Base-by-base conservation (phyloP, 2,329 filamentous ascomycete genomes). In the Monilinia vaccinii-corymbosi region DNA sequence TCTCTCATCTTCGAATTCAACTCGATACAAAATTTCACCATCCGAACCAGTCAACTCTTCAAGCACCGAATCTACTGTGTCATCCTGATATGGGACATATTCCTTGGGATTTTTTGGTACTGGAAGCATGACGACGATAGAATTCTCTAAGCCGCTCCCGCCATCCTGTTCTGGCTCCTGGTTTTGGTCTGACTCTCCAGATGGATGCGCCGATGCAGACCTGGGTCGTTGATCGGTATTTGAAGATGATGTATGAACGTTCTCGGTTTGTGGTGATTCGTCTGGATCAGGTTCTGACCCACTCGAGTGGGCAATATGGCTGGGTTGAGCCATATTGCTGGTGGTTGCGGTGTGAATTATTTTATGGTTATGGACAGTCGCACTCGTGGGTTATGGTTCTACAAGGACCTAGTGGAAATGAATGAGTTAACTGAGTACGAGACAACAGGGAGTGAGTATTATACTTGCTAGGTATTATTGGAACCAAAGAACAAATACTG, bases 1-100 rank as follows among this genome's bases (percentile, higher is more conserved):
- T 51, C 60, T 67, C 13, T 71, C 71, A 64, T 71, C 69, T 38
- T 69, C 70, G 59, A 67, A 72, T 58, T 69, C 67, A 23, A 73
- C 67, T 38, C 55, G 63, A 58, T 72, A 73, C 55, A 63, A 61
- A 18, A 48, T 28, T 32, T 66, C 46, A 10, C 65, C 66, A 57
- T 65, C 55, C 13, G 55, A 32, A 3, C 58, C 59, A 36, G 65
- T 40, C 16, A 67, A 25, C 28, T 70, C 68, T 34, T 65, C 62
- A n/a, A 71, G 34, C 2, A 72, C 62, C 6, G 56, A 47, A 21
- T 72, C 67, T n/a, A 73, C 71, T 3, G 67, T 72, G 40, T 61
- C 64, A 44, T 68, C 67, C 46, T 61, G 57, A 46, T 64, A 70
- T 18, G 64, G 58, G 42, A 68, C 40, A 38, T 70, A 71, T 61